These are phyloP conservation scores for Xylaria polymorpha DNA, from an alignment of 2,329 filamentous ascomycete genomes.

Conservation along the genomic window DNA sequence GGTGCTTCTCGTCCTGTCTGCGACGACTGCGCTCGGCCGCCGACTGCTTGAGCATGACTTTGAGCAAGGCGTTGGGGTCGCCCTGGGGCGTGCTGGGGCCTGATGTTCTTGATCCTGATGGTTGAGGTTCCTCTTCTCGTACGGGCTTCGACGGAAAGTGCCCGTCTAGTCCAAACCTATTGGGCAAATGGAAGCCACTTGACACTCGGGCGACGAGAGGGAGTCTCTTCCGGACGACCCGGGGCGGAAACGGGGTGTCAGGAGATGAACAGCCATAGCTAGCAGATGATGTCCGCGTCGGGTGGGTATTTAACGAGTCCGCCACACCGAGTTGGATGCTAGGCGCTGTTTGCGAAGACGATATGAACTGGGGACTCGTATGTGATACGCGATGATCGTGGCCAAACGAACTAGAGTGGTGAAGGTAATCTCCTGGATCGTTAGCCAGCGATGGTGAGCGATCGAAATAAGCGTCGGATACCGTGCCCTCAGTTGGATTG, in stretches of 20 bases:
- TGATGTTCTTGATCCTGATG: conserved; percentile 14
- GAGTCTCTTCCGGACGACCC: conserved; percentile 33
- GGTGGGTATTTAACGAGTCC: not conserved
- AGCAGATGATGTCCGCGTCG: conserved; percentile 10
- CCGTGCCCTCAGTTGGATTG: conserved; percentile 12
- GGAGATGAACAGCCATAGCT: conserved; percentile 24
- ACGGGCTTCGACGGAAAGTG: conserved; percentile 37
- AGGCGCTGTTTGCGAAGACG: conserved; percentile 26
- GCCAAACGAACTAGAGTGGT: conserved; percentile 41
- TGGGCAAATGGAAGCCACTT: conserved; percentile 27
- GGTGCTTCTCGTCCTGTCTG: conserved; percentile 41
- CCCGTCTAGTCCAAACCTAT: conserved; percentile 46
- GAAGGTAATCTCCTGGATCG: conserved; percentile 9
- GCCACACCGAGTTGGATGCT: not conserved
- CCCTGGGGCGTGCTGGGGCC: conserved; percentile 23
- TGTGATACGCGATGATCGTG: conserved; percentile 41
- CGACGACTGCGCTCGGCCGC: conserved; percentile 41
- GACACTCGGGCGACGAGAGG: conserved; percentile 39
- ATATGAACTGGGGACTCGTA: conserved; percentile 29
- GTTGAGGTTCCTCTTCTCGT: conserved; percentile 23
- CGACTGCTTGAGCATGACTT: conserved; percentile 41
- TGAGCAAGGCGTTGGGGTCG: conserved; percentile 38
- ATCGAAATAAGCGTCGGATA: not conserved
- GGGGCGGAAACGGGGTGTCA: conserved; percentile 2
- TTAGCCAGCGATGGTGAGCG: not conserved